These are phyloP conservation scores for Xylaria sp. DNA, from an alignment of 2,329 filamentous ascomycete genomes.

Conservation along the genomic window DNA sequence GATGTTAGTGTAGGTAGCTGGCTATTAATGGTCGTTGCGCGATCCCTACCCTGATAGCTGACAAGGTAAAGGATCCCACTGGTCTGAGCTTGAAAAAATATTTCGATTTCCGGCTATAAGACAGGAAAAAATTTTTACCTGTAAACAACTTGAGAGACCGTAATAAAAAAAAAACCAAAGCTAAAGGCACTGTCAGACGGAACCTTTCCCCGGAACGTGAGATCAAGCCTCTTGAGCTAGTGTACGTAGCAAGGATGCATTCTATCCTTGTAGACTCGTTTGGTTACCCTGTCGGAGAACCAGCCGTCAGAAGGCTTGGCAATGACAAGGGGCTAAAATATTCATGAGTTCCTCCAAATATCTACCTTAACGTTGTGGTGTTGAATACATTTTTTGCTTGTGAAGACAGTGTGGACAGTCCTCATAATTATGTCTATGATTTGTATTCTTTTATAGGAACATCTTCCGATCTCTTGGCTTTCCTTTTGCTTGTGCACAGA, in stretches of 20 bases:
- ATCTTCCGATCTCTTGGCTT: neutral
- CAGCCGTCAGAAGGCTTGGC: slow-evolving; percentile 20
- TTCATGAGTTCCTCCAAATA: neutral
- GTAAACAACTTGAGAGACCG: slow-evolving; percentile 19
- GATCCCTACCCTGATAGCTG: slow-evolving; percentile 4
- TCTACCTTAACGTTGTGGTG: neutral
- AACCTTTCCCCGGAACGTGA: slow-evolving; percentile 35
- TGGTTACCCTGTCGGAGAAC: slow-evolving; percentile 24
- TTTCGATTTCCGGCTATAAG: slow-evolving; percentile 23
- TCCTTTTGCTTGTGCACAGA: neutral
- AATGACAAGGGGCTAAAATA: slow-evolving; percentile 23
- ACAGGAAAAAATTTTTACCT: slow-evolving; percentile 26
- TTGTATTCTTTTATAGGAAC: neutral
- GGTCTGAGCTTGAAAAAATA: slow-evolving; percentile 19
- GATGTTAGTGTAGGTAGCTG: neutral
- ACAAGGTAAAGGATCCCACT: slow-evolving; percentile 20
- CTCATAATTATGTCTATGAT: too few relatives aligned
- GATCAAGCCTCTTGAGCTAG: slow-evolving; percentile 27
- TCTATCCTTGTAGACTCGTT: slow-evolving; percentile 24
- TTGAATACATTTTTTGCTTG: neutral
- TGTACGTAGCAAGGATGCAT: slow-evolving; percentile 23
- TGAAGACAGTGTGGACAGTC: neutral
- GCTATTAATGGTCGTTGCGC: slow-evolving; percentile 21
- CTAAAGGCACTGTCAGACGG: slow-evolving; percentile 29
- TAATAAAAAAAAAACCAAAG: slow-evolving; percentile 17